Percentiles rank a stretch among this genome's conserved stretches.
Conservation (phyloP, 805 yeast species). For the Wickerhamia fluorescens region DNA sequence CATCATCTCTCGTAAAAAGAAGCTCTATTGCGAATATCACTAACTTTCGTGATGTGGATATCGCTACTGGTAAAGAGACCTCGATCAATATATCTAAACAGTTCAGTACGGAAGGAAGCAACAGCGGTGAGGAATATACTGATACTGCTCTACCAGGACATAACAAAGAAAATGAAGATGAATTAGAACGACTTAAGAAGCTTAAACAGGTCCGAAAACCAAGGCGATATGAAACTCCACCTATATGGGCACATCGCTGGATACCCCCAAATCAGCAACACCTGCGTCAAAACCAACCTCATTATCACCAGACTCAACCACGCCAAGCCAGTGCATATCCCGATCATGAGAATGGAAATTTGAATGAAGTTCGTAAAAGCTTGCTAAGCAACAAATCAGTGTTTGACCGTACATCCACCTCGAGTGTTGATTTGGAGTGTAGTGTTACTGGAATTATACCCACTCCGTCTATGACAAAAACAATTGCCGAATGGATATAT, state of each 20-base stretch:
- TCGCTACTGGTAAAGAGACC: conserved; percentile 31
- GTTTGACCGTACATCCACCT: conserved; percentile 23
- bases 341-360: no score
- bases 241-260: conserved; percentile 83
- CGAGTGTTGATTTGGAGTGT: conserved; percentile 34
- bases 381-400: conserved; percentile 12
- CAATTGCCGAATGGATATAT: conserved; percentile 84
- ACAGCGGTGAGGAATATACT: conserved; percentile 1
- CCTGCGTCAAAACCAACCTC: neutral
- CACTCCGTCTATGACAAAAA: conserved; percentile 71
- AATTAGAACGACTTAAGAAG: conserved; percentile 15
- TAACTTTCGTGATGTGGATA: conserved; percentile 40
- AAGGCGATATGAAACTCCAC: conserved; percentile 54
- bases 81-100: conserved; percentile 25
- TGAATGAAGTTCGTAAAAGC: neutral
- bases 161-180: neutral
- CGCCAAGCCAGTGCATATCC: no score
- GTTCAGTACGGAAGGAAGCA: no score
- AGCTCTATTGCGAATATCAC: conserved; percentile 27
- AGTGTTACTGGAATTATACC: conserved; percentile 73
- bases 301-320: no score
- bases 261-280: conserved; percentile 7
- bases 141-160: no score
- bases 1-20: conserved; percentile 6
- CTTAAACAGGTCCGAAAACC: conserved; percentile 40